These are phyloP conservation scores for Alopecurus myosuroides DNA, from an alignment of 176 grass and related monocot genomes.

Conservation along the genomic window DNA sequence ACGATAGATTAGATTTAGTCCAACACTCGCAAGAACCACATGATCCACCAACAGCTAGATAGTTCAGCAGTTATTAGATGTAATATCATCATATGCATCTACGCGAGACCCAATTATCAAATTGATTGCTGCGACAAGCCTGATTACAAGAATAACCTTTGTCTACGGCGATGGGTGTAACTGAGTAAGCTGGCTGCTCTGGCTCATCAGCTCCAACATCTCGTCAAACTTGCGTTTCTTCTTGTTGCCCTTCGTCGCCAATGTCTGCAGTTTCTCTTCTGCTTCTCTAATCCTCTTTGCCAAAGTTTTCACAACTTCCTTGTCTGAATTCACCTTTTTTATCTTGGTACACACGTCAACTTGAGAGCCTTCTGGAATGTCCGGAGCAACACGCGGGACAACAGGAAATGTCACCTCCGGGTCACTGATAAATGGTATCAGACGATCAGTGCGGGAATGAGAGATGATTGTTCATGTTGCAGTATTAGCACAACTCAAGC, in stretches of 20 bases:
- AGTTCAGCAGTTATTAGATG: no score
- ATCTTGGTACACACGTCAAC: background rate
- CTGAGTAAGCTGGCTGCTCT: background rate
- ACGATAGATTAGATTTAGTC: no score
- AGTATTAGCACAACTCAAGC: background rate
- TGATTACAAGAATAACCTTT: background rate
- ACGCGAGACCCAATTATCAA: background rate
- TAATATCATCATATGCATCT: no score
- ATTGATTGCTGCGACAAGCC: background rate
- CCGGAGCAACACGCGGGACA: background rate
- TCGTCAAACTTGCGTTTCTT: slow-evolving; percentile 26
- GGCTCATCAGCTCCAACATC: background rate
- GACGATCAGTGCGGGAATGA: background rate
- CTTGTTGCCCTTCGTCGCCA: background rate
- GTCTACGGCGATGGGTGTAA: background rate
- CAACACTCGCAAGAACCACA: no score
- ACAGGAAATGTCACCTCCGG: slow-evolving; percentile 29
- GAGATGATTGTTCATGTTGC: background rate
- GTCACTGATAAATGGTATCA: slow-evolving; percentile 17
- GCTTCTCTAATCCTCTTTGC: background rate
- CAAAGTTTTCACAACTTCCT: background rate
- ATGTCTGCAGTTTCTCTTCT: background rate
- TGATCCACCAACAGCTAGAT: no score
- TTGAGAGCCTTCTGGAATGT: background rate
- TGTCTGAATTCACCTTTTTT: background rate